Base-by-base conservation (phyloP, 2,329 filamentous ascomycete genomes). In the Elsinoe batatas region DNA sequence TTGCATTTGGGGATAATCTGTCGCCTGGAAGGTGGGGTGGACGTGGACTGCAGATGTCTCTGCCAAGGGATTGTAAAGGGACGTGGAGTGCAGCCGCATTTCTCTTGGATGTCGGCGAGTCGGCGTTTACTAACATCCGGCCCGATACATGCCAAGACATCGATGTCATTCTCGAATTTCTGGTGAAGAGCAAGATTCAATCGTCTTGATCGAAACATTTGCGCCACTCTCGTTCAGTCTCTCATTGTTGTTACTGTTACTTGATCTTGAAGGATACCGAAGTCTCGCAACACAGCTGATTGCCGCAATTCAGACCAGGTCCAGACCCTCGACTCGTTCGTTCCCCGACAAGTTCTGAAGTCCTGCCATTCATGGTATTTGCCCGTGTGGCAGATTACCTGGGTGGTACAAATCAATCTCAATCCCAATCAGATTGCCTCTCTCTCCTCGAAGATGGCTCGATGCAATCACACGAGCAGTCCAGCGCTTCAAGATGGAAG, bases 381-480 rank as follows among this genome's bases (percentile, higher is more conserved):
- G 74, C 69, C 72, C 71, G 71, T 58, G 68, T 74, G 71, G 73
- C 72, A 67, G 71, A 73, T 65, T 71, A 73, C 67, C 67, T 76
- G 53, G 46, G 37, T 55, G 53, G 53, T 55, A 17, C 38, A 30
- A 15, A 13, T 8, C 22, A 37, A 62, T 70, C 68, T 61, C 61
- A 64, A 42, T 67, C 67, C 60, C 62, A 30, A 8, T 8, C 26
- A 30, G 4, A 60, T 59, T 61, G 59, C 59, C 12, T 38, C 33
- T 51, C 47, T n/a, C 61, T 42, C 30, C 12, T 37, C 37, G 53
- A 58, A 20, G 30, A 56, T 59, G 53, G 42, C 56, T 35, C 57
- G 49, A 58, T 58, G 43, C 58, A 54, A 54, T 10, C 57, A 47
- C 15, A 40, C 13, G 26, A 47, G 20, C 22, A 18, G 26, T 13